Conservation (phyloP, 345 rosid genomes). For the Mallotus nudiflorus region DNA sequence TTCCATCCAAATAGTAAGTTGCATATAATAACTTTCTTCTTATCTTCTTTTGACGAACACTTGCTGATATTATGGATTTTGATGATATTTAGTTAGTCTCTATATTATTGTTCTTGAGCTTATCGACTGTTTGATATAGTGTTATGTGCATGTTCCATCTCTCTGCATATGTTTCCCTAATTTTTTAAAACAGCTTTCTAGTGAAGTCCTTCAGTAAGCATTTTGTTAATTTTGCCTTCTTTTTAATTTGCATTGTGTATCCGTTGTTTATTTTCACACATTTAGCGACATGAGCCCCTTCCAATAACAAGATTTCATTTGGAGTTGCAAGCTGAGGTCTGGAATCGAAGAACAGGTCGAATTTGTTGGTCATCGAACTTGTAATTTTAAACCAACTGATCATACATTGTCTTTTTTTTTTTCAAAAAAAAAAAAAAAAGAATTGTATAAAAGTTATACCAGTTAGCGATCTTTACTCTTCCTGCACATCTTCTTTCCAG, state of each 20-base stretch:
- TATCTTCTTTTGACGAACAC: no score
- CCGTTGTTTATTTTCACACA: no score
- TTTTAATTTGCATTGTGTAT: no score
- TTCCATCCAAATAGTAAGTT: slow-evolving; percentile 61
- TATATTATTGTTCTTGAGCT: not conserved
- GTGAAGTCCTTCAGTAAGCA: not conserved
- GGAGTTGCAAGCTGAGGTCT: no score
- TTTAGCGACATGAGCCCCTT: no score
- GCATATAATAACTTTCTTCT: not conserved
- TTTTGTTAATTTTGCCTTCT: not conserved
- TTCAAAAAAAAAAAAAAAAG: no score
- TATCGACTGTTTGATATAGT: not conserved
- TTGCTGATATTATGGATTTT: not conserved
- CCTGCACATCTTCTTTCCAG: not conserved
- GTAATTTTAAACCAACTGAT: no score
- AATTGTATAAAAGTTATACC: no score
- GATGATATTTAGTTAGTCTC: not conserved
- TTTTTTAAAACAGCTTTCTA: not conserved
- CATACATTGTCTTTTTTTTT: no score
- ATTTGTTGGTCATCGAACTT: no score
- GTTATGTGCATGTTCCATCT: not conserved
- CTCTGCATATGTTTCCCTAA: not conserved
- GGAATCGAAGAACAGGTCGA: no score
- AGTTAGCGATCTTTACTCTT: not conserved
- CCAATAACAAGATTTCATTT: no score